phyloP scores from a whole-genome alignment of 169 alveolate genomes.

The Eimeria falciformis region DNA sequence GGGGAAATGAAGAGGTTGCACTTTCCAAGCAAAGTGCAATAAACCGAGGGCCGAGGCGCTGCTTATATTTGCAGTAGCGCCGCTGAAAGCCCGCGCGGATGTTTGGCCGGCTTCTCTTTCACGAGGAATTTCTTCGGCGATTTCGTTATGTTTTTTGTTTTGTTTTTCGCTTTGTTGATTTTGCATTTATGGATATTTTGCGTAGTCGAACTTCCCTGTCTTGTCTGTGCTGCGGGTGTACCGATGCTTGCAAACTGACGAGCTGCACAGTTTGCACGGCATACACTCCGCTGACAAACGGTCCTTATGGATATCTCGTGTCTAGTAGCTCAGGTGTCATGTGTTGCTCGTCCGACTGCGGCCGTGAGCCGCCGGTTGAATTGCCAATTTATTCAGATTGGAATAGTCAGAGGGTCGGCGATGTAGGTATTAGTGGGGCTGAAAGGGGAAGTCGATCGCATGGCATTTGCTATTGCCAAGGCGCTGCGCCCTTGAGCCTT shows the following conservation, averaged over 20 bases:
- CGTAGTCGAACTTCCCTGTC: not conserved
- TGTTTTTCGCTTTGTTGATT: not conserved
- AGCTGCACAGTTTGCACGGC: no score
- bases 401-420: no score
- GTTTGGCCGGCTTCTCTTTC: no score
- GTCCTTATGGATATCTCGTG: no score
- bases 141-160: not conserved
- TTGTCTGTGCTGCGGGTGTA: not conserved
- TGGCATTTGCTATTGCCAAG: slow-evolving; percentile 65
- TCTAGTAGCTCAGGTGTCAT: no score
- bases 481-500: slow-evolving; percentile 33
- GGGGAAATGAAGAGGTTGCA: not conserved
- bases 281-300: no score
- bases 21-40: not conserved
- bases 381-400: no score
- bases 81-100: slow-evolving; percentile 24
- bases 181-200: not conserved
- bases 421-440: no score
- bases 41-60: slow-evolving; percentile 25
- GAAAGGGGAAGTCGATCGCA: slow-evolving; percentile 33
- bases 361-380: no score
- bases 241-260: no score
- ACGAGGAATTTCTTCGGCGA: not conserved
- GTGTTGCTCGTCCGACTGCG: no score
- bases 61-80: slow-evolving; percentile 12